Evolutionary conservation across 2,329 filamentous ascomycete species (phyloP), one percentile per base, ranked within the genome.

Genomic region (Trichophyton equinum): DNA sequence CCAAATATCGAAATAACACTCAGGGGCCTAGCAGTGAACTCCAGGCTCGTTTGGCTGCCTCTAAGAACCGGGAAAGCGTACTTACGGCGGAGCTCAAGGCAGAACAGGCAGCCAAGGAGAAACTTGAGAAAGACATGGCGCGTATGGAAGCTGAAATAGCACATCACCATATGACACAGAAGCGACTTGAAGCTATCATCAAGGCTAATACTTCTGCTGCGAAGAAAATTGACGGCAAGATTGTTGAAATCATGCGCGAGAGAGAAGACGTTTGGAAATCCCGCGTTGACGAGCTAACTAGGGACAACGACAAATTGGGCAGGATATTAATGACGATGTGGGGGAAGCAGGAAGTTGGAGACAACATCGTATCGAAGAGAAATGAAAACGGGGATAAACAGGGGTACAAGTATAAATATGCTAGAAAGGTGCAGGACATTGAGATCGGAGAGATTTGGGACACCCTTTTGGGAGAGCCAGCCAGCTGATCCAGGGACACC

Each of bases 201-300:
- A 69, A 71, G 11, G 68, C 69, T 1, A 76, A 76, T 60, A 73
- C 76, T n/a, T 73, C 75, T 51, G 69, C 74, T 1, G 68, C 74
- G 15, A 68, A 67, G 0, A 73, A 71, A 2, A 59, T 77, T 18
- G 75, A 77, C 62, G 65, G 69, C 60, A 71, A 72, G 42, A 74
- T 77, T 58, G 71, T 73, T 8, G 67, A 69, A 53, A 73, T 74
- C 0, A 69, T 76, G 13, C 73, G 76, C 56, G 75, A 73, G 64
- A 70, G 75, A 38, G 75, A 77, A 65, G 70, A 71, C 25, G 73
- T 75, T 59, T 77, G 75, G 75, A 70, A 75, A 61, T 68, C 71
- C 0, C 71, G 75, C 4, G 68, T 76, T 2, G 71, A 76, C 56
- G 62, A 75, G 11, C 64, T 77, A 6, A 70, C 77, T 9, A 72